Evolutionary conservation across 1,284 basidiomycete species (phyloP).

Genomic region (Caloboletus inedulis): DNA sequence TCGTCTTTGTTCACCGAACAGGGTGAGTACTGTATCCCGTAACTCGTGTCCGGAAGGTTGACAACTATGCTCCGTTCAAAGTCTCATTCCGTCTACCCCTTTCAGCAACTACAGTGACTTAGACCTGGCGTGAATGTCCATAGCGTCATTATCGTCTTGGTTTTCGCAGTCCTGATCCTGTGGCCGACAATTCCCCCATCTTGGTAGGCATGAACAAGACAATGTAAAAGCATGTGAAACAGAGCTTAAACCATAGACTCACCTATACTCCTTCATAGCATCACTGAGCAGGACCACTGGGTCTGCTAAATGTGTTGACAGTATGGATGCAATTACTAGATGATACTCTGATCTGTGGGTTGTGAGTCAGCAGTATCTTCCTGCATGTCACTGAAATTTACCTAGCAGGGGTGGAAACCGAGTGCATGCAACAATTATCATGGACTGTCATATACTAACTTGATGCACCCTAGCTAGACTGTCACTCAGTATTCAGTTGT

Average conservation of each 20-base stretch:
- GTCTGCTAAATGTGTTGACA: not conserved
- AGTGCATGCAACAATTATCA: not conserved
- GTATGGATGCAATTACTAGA: not conserved
- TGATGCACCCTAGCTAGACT: not conserved
- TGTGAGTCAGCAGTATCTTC: not conserved
- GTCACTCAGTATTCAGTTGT: too few relatives aligned
- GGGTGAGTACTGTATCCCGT: not conserved
- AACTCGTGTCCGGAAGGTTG: not conserved
- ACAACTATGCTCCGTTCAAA: not conserved
- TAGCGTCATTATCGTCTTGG: not conserved
- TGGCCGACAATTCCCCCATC: not conserved
- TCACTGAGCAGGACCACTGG: not conserved
- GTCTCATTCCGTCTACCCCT: not conserved
- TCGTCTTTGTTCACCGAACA: not conserved
- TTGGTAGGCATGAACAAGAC: not conserved
- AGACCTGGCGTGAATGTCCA: not conserved
- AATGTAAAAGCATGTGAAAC: not conserved
- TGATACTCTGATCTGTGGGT: not conserved
- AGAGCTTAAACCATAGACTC: not conserved
- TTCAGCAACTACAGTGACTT: not conserved
- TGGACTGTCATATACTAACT: not conserved
- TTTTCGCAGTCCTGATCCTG: slow-evolving; percentile 36
- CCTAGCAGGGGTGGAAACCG: not conserved
- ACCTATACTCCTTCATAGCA: not conserved
- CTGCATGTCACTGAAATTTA: not conserved